These are phyloP conservation scores for Onygena corvina DNA, from an alignment of 2,329 filamentous ascomycete species.

Conservation along the genomic window DNA sequence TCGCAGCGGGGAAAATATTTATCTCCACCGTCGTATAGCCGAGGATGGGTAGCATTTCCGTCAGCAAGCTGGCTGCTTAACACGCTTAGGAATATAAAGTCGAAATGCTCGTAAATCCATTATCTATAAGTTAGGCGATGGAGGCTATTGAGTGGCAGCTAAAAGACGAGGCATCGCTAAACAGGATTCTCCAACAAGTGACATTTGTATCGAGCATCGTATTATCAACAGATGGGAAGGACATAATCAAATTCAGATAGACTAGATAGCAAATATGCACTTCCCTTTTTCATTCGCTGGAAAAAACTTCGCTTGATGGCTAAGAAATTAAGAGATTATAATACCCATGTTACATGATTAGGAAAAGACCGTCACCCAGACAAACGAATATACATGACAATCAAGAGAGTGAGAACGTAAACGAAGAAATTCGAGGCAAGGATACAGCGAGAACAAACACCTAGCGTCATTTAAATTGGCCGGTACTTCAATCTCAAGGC, in stretches of 20 bases:
- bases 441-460: background rate
- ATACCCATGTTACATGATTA: slow-evolving; percentile 5
- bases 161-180: too few species aligned
- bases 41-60: too few species aligned
- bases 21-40: too few species aligned
- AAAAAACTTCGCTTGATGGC: background rate
- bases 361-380: slow-evolving; percentile 2
- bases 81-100: too few species aligned
- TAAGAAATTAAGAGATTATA: slow-evolving; percentile 5
- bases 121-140: too few species aligned
- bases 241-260: background rate
- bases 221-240: background rate
- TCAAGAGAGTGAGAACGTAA: background rate
- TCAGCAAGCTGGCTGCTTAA: too few species aligned
- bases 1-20: too few species aligned
- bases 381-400: slow-evolving; percentile 1
- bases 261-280: background rate
- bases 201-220: too few species aligned
- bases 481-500: background rate
- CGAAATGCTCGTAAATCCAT: too few species aligned
- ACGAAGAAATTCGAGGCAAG: background rate
- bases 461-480: background rate
- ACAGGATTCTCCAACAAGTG: too few species aligned
- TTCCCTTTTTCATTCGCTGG: background rate
- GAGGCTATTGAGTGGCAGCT: too few species aligned